A percentile compares a stretch with the other conserved stretches of the same genome.
These are phyloP conservation scores for Xerocomellus dryophilus DNA, from an alignment of 768 basidiomycete genomes.

Conservation along the genomic window DNA sequence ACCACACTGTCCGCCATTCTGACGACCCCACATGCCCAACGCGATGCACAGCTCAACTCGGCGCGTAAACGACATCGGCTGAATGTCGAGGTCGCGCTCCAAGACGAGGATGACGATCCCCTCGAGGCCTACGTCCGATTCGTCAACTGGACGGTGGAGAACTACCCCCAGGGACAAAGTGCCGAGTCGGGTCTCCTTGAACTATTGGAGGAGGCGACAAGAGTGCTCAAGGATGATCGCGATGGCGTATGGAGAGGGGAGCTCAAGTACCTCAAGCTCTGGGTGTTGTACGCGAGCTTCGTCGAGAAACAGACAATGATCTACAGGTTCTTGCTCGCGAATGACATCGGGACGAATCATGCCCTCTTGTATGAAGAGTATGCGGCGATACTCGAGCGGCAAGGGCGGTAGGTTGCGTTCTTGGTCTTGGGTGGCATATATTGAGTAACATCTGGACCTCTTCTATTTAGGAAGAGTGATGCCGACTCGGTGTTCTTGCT, in stretches of 20 bases:
- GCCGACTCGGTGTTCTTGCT: conserved; percentile 90
- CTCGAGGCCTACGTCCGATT: conserved; percentile 84
- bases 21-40: conserved; percentile 71
- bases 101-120: conserved; percentile 75
- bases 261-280: conserved; percentile 85
- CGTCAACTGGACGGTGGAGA: conserved; percentile 90
- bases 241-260: conserved; percentile 75
- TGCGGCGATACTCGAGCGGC: conserved; percentile 78
- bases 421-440: conserved; percentile 33
- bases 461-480: conserved; percentile 62
- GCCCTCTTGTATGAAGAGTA: conserved; percentile 91
- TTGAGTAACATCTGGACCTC: neutral
- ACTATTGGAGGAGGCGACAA: conserved; percentile 87
- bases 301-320: conserved; percentile 88
- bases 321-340: conserved; percentile 84
- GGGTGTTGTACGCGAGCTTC: conserved; percentile 90
- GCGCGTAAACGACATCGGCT: conserved; percentile 65
- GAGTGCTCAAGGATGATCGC: conserved; percentile 74
- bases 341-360: conserved; percentile 82
- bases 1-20: conserved; percentile 73
- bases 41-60: conserved; percentile 64
- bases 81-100: conserved; percentile 68
- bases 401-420: conserved; percentile 60
- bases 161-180: conserved; percentile 90
- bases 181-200: conserved; percentile 90